These are phyloP conservation scores for Volvox carteri DNA, from an alignment of 163 green algal genomes.

Conservation along the genomic window DNA sequence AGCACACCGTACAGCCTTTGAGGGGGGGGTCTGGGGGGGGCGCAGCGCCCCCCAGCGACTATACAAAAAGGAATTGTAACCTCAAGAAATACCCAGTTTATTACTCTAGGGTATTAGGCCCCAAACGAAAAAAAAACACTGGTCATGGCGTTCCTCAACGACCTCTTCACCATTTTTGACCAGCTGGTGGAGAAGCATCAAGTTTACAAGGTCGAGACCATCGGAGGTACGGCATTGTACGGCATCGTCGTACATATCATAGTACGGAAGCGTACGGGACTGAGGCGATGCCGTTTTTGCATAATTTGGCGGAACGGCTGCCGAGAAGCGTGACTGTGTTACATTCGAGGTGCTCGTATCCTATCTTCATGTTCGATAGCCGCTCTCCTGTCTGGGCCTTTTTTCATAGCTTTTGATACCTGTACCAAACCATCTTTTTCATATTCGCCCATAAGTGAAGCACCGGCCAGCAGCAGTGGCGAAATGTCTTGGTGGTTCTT, in stretches of 20 bases:
- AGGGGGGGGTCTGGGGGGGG: no score
- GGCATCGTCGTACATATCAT: background rate
- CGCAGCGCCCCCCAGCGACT: no score
- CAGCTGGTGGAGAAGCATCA: conserved; percentile 37
- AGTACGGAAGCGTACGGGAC: background rate
- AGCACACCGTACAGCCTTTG: no score
- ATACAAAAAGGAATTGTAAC: no score
- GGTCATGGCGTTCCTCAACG: conserved; percentile 54
- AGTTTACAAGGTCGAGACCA: conserved; percentile 50
- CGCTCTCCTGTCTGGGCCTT: background rate
- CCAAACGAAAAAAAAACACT: no score
- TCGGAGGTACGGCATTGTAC: conserved; percentile 13
- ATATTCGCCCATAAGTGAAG: background rate
- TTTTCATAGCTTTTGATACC: background rate
- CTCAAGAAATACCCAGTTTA: no score
- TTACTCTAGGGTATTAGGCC: no score
- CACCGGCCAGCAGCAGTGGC: background rate
- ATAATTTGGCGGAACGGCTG: background rate
- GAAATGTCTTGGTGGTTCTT: background rate
- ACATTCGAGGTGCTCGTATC: background rate
- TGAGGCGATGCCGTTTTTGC: background rate
- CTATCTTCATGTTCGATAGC: background rate
- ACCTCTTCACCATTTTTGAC: conserved; percentile 50
- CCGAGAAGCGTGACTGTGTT: background rate
- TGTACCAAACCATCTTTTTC: background rate